These are phyloP conservation scores for Cladosporium sp. DNA, from an alignment of 2,329 filamentous ascomycete genomes.

Conservation along the genomic window DNA sequence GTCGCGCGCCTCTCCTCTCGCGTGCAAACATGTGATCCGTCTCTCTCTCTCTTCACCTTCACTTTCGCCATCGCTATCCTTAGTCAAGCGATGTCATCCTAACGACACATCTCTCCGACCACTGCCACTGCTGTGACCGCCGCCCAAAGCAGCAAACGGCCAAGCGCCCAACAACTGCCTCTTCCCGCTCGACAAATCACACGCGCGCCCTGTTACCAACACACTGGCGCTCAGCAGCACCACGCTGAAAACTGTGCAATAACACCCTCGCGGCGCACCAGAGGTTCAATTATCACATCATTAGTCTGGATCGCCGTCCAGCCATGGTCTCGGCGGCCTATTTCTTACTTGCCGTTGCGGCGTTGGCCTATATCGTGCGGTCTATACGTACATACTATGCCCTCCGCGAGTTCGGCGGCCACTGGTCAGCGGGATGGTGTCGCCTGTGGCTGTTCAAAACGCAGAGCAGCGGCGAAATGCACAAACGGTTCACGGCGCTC, in stretches of 20 bases:
- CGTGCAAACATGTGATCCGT: not conserved
- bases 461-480: slow-evolving; percentile 35
- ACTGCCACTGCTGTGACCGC: not conserved
- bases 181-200: slow-evolving; percentile 4
- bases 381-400: slow-evolving; percentile 29
- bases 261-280: not conserved
- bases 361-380: slow-evolving; percentile 23
- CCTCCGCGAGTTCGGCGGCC: slow-evolving; percentile 35
- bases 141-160: not conserved
- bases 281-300: no score
- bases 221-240: slow-evolving; percentile 2
- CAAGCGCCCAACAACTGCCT: not conserved
- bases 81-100: no score
- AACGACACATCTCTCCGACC: not conserved
- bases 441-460: slow-evolving; percentile 36
- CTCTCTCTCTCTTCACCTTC: not conserved
- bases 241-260: slow-evolving; percentile 5
- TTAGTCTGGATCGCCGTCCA: slow-evolving; percentile 3
- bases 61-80: not conserved
- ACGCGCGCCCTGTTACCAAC: slow-evolving; percentile 1
- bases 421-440: slow-evolving; percentile 35
- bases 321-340: slow-evolving; percentile 23
- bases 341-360: slow-evolving; percentile 22
- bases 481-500: slow-evolving; percentile 34
- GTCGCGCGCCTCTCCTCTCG: not conserved